Evolutionary conservation across 106 monocot species (phyloP).

Genomic region (Ottelia alismoides): DNA sequence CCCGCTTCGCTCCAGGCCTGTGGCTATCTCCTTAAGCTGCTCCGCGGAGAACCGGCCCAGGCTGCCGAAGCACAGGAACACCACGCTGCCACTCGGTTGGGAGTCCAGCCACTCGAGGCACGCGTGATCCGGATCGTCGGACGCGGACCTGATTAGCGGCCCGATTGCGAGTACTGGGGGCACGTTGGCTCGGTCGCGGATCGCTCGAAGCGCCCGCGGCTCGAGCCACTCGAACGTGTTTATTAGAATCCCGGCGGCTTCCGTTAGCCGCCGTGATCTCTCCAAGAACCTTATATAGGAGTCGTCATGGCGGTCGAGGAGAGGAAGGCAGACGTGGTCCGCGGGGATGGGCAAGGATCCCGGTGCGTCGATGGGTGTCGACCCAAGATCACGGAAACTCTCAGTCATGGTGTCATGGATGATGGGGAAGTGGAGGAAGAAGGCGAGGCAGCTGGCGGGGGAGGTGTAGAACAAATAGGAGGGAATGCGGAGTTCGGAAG

Average conservation of each 20-base stretch:
- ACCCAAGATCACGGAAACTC: neutral
- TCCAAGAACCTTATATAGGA: too few species aligned
- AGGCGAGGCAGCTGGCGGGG: neutral
- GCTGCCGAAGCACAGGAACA: slow-evolving; percentile 76
- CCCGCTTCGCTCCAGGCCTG: slow-evolving; percentile 50
- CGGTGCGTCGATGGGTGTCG: neutral
- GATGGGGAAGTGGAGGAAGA: too few species aligned
- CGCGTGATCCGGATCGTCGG: neutral
- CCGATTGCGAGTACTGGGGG: slow-evolving; percentile 38
- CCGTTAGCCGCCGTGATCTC: too few species aligned
- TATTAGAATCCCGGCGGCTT: slow-evolving; percentile 17
- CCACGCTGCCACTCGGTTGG: slow-evolving; percentile 47
- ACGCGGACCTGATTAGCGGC: slow-evolving; percentile 24
- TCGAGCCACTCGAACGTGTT: slow-evolving; percentile 52
- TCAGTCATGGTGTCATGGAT: neutral
- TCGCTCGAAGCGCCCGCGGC: slow-evolving; percentile 10
- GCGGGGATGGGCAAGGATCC: slow-evolving; percentile 15
- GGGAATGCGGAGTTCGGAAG: too few species aligned
- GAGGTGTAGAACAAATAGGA: too few species aligned
- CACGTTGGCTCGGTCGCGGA: too few species aligned
- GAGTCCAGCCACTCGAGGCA: slow-evolving; percentile 47
- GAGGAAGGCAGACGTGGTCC: slow-evolving; percentile 2
- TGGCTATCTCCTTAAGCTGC: slow-evolving; percentile 49
- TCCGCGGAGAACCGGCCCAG: slow-evolving; percentile 26
- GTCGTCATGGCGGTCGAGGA: too few species aligned